phyloP scores from a whole-genome alignment of 2,329 filamentous ascomycete species.

The Fusarium sarcochroum region DNA sequence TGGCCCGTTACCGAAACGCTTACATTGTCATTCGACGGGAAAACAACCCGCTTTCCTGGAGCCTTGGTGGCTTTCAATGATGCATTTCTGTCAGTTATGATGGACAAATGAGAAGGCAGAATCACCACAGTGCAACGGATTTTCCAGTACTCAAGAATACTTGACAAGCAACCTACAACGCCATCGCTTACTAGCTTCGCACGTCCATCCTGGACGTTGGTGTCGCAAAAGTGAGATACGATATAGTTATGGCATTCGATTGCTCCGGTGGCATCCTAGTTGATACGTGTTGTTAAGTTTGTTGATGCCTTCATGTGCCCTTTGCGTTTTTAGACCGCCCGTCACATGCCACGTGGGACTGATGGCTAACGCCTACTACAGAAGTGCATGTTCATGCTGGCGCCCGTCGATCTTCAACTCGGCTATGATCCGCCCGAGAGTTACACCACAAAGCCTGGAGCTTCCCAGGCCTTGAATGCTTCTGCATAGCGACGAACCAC shows the following conservation, averaged over 20 bases:
- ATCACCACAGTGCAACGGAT: conserved; percentile 45
- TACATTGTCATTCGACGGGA: conserved; percentile 28
- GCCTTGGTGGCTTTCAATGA: conserved; percentile 18
- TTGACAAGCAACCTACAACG: conserved; percentile 35
- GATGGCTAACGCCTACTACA: conserved; percentile 33
- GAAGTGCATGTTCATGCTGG: conserved; percentile 27
- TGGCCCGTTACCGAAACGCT: conserved; percentile 21
- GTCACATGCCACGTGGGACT: conserved; percentile 48
- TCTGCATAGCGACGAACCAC: conserved; percentile 6
- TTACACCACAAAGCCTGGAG: not conserved
- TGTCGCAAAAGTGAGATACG: conserved; percentile 23
- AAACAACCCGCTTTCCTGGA: conserved; percentile 25
- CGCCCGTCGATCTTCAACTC: conserved; percentile 32
- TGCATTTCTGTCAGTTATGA: conserved; percentile 43
- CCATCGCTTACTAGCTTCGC: conserved; percentile 44
- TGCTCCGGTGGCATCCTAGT: not conserved
- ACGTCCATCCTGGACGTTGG: conserved; percentile 22
- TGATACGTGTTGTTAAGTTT: not conserved
- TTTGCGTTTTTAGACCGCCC: conserved; percentile 33
- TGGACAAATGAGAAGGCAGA: conserved; percentile 42
- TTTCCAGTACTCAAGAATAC: conserved; percentile 45
- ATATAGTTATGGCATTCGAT: conserved; percentile 8
- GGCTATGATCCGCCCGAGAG: conserved; percentile 20
- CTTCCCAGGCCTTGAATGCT: not conserved
- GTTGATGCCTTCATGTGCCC: conserved; percentile 18